phyloP scores from a whole-genome alignment of 108 stramenopile species.

The Nannochloropsis granulata region DNA sequence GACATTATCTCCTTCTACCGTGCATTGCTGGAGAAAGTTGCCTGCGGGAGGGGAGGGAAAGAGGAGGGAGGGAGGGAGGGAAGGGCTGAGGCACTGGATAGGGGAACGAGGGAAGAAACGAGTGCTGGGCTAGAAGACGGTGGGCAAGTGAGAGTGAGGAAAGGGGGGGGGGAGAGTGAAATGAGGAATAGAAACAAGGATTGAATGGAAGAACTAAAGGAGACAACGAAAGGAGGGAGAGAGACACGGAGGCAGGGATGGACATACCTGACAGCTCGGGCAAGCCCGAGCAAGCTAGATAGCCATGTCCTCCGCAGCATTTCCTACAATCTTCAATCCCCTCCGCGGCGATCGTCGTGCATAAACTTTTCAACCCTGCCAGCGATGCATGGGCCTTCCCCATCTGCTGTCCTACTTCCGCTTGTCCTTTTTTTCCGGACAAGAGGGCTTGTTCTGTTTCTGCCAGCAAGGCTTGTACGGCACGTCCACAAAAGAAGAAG shows the following conservation, averaged over 20 bases:
- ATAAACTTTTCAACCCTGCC: slow-evolving; percentile 64
- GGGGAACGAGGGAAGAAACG: too few relatives aligned
- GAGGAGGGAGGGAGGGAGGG: too few relatives aligned
- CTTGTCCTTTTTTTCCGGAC: not conserved
- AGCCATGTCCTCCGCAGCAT: slow-evolving; percentile 80
- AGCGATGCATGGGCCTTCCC: slow-evolving; percentile 69
- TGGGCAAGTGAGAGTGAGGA: too few relatives aligned
- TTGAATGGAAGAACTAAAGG: too few relatives aligned
- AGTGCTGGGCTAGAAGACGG: too few relatives aligned
- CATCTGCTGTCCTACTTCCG: slow-evolving; percentile 21
- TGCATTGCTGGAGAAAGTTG: not conserved
- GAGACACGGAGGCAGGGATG: too few relatives aligned
- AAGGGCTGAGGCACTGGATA: too few relatives aligned
- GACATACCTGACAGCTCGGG: slow-evolving; percentile 63
- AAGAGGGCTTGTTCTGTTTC: slow-evolving; percentile 44
- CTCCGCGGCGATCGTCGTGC: slow-evolving; percentile 64
- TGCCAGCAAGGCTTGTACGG: slow-evolving; percentile 44
- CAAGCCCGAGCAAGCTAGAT: slow-evolving; percentile 56
- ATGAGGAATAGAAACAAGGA: too few relatives aligned
- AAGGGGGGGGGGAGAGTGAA: too few relatives aligned
- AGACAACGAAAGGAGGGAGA: too few relatives aligned
- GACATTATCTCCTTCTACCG: not conserved
- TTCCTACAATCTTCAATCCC: slow-evolving; percentile 80
- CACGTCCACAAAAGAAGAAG: slow-evolving; percentile 62
- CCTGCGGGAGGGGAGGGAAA: not conserved